phyloP scores from a whole-genome alignment of 164 flowering plant species.

The Chloranthus sessilifolius region DNA sequence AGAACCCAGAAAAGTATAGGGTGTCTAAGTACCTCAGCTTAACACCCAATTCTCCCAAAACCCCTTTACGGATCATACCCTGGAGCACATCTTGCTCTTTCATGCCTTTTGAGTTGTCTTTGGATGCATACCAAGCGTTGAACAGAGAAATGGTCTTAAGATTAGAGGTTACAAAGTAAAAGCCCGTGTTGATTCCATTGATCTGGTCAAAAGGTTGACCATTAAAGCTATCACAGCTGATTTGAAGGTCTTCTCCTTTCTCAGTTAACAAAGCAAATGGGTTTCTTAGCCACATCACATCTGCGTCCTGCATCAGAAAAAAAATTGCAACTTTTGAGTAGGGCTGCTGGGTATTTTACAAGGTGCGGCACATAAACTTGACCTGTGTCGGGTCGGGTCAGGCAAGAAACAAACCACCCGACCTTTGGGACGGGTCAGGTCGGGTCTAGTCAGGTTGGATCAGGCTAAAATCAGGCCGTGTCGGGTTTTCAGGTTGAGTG shows the following conservation, averaged over 20 bases:
- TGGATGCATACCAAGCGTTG: conserved; percentile 39
- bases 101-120: conserved; percentile 34
- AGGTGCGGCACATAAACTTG: too few species aligned
- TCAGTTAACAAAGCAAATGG: conserved; percentile 32
- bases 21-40: background rate
- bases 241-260: conserved; percentile 39
- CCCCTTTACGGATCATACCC: conserved; percentile 20
- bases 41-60: conserved; percentile 2
- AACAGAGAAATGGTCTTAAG: conserved; percentile 40
- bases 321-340: too few species aligned
- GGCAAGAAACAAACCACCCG: too few species aligned
- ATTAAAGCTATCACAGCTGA: conserved; percentile 38
- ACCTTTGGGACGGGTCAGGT: too few species aligned
- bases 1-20: conserved; percentile 3
- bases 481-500: too few species aligned
- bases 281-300: conserved; percentile 55
- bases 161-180: conserved; percentile 48
- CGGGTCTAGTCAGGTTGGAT: too few species aligned
- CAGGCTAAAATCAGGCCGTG: too few species aligned
- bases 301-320: conserved; percentile 57
- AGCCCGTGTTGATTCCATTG: conserved; percentile 48
- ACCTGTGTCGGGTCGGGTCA: too few species aligned
- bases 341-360: too few species aligned
- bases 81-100: conserved; percentile 66
- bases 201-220: conserved; percentile 25